Evolutionary conservation across 2,329 filamentous ascomycete genomes (phyloP), one percentile per base, ranked within the genome.

Genomic region (Laburnicola sp.): DNA sequence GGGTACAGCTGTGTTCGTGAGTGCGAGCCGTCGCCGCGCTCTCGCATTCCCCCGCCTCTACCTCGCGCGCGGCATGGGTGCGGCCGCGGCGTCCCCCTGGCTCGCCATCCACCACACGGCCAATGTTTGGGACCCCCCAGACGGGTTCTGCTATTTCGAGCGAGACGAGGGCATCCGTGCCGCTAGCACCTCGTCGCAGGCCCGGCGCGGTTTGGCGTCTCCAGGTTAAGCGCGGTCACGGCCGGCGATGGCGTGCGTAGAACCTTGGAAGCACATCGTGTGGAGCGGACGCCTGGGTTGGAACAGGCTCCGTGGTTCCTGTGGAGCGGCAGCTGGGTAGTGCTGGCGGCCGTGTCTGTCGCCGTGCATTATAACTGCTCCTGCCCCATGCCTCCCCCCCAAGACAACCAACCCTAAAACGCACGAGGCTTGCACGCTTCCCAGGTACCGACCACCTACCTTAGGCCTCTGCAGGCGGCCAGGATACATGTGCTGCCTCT

Each of bases 361-460:
- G 60, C 53, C 53, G 57, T 42, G 43, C 60, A 62, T 65, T 70
- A 70, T 69, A 69, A 60, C 54, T 62, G 44, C 59, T 54, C 44
- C 41, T 48, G 50, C 46, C 55, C 62, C 55, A 56, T 53, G 54
- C 53, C 53, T 32, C 10, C 37, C 45, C 49, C 41, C 51, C 48
- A 46, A 50, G 48, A 55, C 44, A 60, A 55, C 57, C 59, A 58
- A 59, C 56, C 56, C 45, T 16, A 16, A 16, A 39, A 58, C 62
- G 62, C 65, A 64, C 62, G 60, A 63, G 62, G 59, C 51, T 47
- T 53, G 51, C 48, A 54, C 45, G 48, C 56, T 53, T 42, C 47
- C 28, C 16, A 16, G 16, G 16, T 16, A 16, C 16, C 16, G 16
- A 16, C 16, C 16, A 16, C 16, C 16, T 16, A 16, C 16, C 51